Percentiles rank a stretch among this genome's conserved stretches.
Conservation (phyloP, 73 alveolate genomes). For the Paramecium caudatum region DNA sequence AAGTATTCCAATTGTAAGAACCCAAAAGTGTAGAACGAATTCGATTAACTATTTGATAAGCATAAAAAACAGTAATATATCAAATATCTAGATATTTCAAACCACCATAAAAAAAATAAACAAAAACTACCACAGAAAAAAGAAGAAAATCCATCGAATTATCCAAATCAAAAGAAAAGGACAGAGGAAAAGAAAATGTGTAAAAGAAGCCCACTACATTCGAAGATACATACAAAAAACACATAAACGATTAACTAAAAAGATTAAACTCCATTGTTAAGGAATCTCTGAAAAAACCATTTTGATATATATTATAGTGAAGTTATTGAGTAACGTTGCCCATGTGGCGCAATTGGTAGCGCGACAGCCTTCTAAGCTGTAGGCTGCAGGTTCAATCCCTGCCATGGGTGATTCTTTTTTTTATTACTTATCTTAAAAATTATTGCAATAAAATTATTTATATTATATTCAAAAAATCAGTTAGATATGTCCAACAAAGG, state of each 20-base stretch:
- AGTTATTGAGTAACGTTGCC: slow-evolving; percentile 53
- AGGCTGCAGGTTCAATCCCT: slow-evolving; percentile 76
- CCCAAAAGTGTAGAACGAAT: not conserved
- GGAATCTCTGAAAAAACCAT: slow-evolving; percentile 35
- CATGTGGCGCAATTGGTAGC: slow-evolving; percentile 77
- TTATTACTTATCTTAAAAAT: too few species aligned
- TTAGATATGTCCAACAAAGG: slow-evolving; percentile 41
- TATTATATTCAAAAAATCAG: slow-evolving; percentile 37
- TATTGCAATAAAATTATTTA: slow-evolving; percentile 44
- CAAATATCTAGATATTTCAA: not conserved
- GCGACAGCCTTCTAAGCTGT: slow-evolving; percentile 77
- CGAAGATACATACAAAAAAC: slow-evolving; percentile 7
- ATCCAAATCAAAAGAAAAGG: not conserved
- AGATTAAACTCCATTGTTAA: slow-evolving; percentile 9
- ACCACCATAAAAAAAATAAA: not conserved
- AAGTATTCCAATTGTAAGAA: not conserved
- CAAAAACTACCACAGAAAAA: slow-evolving; percentile 21
- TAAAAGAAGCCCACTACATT: not conserved
- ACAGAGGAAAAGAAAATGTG: slow-evolving; percentile 21
- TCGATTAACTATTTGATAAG: slow-evolving; percentile 15
- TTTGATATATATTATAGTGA: too few species aligned
- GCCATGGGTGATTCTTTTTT: slow-evolving; percentile 72
- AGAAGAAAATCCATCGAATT: not conserved
- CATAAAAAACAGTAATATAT: slow-evolving; percentile 24
- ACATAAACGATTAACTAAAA: not conserved